Base-by-base conservation (phyloP, 2,329 filamentous ascomycete species). In the Neonectria ditissima region DNA sequence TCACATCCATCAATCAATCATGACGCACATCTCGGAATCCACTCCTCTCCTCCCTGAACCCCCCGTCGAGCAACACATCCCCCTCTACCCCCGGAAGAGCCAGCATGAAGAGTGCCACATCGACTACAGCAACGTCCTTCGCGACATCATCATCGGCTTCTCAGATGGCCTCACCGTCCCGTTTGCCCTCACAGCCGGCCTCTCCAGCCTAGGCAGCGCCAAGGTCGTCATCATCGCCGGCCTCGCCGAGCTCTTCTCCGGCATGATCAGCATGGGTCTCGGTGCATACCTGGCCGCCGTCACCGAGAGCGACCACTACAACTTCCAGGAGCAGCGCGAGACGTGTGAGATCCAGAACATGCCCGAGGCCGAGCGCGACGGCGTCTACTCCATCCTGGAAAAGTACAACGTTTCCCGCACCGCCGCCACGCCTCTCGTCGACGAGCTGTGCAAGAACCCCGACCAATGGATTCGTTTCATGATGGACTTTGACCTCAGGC, bases 131-230 rank as follows among this genome's bases (percentile, higher is more conserved):
- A 79, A 81, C 59, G 73, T 87, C 55, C 78, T 90, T 16, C 83
- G 86, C 48, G 89, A 92, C 76, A 84, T 89, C 66, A 93, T 92
- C 63, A 90, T 94, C 69, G 92, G 92, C 56, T 89, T 94, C 70
- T 90, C 91, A 0, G 92, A 94, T 73, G 92, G 92, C 16, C 83
- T 94, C 69, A 94, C 92, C 0, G 92, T 94, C 0, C 92, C 92
- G 0, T 94, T 94, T 70, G 92, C 92, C 16, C 82, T 94, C 39
- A 93, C 91, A 0, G 92, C 92, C 0, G 92, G 92, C 14, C 82
- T 94, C 2, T 89, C 87, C 2, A 85, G 84, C 54, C 80, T 91
- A 48, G 89, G 89, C n/a, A 83, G 87, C 74, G 89, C 88, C 32
- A 85, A 83, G 52, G 85, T 91, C 4, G 89, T 91, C 67, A 87